A percentile compares a stretch with the other conserved stretches of the same genome.
phyloP scores from a whole-genome alignment of 2,329 filamentous ascomycete genomes.

The Fusarium torulosum region DNA sequence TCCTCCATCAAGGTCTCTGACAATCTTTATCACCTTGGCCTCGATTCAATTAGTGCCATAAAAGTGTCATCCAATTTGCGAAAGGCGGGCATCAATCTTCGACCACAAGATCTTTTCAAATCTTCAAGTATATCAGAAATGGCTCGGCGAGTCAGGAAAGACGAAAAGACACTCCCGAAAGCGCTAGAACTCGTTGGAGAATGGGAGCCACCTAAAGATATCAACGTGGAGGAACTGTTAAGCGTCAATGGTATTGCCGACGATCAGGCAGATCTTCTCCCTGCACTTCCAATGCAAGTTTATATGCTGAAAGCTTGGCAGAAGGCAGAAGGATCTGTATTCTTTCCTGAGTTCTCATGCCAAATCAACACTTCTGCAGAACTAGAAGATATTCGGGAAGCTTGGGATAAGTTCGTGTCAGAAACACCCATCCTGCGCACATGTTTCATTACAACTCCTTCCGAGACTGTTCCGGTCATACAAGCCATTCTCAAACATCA shows the following conservation, averaged over 20 bases:
- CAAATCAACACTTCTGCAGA: constrained; percentile 58
- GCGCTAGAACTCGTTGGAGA: constrained; percentile 27
- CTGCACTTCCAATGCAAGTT: constrained; percentile 80
- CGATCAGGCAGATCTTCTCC: constrained; percentile 70
- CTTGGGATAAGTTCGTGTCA: constrained; percentile 72
- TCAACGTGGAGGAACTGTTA: constrained; percentile 59
- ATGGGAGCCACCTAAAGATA: constrained; percentile 51
- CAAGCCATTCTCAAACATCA: constrained; percentile 67
- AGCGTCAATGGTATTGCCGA: constrained; percentile 55
- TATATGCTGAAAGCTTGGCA: constrained; percentile 87
- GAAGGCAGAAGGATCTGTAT: constrained; percentile 72
- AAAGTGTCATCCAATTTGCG: constrained; percentile 80
- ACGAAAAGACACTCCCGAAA: neutral
- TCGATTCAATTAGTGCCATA: constrained; percentile 93
- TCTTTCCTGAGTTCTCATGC: constrained; percentile 81
- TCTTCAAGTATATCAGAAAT: constrained; percentile 75
- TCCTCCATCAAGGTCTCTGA: constrained; percentile 69
- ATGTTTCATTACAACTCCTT: constrained; percentile 66
- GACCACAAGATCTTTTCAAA: constrained; percentile 78
- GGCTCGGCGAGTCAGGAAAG: constrained; percentile 53
- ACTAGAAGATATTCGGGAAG: constrained; percentile 59
- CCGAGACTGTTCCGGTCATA: constrained; percentile 65
- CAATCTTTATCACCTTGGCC: constrained; percentile 84
- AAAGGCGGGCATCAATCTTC: constrained; percentile 70
- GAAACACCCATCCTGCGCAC: constrained; percentile 77